A percentile compares a stretch with the other conserved stretches of the same genome.
Evolutionary conservation across 1,284 basidiomycete genomes (phyloP).

Genomic region (Ustilago tritici): DNA sequence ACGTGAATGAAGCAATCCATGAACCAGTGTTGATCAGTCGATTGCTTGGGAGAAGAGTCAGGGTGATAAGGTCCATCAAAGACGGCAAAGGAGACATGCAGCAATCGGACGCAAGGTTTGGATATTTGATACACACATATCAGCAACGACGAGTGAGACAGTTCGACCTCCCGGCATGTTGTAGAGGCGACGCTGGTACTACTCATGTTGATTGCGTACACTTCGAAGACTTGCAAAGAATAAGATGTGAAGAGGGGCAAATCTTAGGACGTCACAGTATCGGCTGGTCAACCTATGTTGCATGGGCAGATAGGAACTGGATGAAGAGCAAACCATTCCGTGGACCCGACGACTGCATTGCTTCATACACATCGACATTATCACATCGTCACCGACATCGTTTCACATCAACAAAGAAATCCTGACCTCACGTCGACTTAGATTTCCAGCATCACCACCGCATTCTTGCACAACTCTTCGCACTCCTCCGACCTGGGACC

Average conservation of each 20-base stretch:
- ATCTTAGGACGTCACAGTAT: neutral
- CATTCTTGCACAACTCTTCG: neutral
- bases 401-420: neutral
- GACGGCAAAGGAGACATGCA: neutral
- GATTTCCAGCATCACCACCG: neutral
- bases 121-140: no score
- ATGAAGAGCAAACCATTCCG: neutral
- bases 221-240: no score
- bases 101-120: neutral
- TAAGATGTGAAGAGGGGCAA: no score
- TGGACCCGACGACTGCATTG: neutral
- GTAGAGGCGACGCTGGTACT: neutral
- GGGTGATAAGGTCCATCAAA: neutral
- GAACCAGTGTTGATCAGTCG: neutral
- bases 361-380: neutral
- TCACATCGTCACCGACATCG: neutral
- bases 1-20: neutral
- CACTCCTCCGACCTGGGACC: neutral
- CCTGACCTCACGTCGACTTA: neutral
- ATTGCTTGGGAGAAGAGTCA: neutral
- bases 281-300: neutral
- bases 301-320: neutral
- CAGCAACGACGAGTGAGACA: no score
- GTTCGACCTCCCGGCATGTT: no score
- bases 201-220: neutral